Base-by-base conservation (phyloP, 75 land plant genomes). In the Isoetes taiwanensis region DNA sequence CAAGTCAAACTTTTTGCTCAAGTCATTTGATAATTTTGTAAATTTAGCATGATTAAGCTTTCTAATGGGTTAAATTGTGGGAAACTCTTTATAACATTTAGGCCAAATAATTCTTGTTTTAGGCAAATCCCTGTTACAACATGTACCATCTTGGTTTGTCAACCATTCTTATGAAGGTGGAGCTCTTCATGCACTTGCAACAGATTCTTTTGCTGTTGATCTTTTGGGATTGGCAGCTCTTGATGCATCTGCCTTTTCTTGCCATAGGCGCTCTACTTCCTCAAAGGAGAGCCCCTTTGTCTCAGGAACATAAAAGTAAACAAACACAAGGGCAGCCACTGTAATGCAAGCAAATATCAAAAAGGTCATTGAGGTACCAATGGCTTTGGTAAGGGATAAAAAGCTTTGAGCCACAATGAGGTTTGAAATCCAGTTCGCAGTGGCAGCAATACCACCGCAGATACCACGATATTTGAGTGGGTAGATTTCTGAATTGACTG, bases 381-480 rank as follows among this genome's bases (percentile, higher is more conserved):
- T 26, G 10, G 65, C 41, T 19, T 20, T 42, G 8, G 65, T 59
- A 8, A 63, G 65, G 3, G 65, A 63, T 8, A 63, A 16, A n/a
- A 63, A 63, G 16, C 64, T 59, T 62, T 63, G 65, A n/a, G 65
- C 63, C 16, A 63, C 65, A 17, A 63, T 42, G 61, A 63, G 65
- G 61, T 63, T 63, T 24, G 65, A 58, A 24, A 63, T 14, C 65
- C 65, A 63, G 61, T 63, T 63, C 32, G 65, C 65, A 35, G 65
- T 61, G 4, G 63, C 63, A 28, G 63, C 63, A 11, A 61, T 58
- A 24, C 63, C 63, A 5, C 63, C 63, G 57, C 65, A 63, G 19
- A 63, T 10, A 4, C 65, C 64, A 19, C 65, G 30, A 20, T 21
- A 61, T 20, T 39, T 32, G 35, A 63, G 30, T 14, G 67, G 65